phyloP scores from a whole-genome alignment of 108 stramenopile species.

The Nannochloropsis gaditana region DNA sequence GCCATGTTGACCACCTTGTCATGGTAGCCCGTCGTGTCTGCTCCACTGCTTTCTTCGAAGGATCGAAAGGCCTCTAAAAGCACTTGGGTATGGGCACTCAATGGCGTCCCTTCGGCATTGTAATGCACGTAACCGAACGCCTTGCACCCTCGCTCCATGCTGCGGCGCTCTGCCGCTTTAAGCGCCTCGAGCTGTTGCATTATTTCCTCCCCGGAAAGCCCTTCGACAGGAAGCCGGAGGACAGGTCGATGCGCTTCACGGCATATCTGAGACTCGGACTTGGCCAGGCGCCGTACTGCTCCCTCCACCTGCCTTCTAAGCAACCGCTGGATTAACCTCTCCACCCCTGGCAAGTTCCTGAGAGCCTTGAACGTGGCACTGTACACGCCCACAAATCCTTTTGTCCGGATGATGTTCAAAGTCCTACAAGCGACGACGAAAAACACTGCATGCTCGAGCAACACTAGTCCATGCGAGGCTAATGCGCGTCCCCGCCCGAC shows the following conservation, averaged over 20 bases:
- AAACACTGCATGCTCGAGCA: neutral
- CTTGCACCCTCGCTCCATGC: neutral
- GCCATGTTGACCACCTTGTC: neutral
- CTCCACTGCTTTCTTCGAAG: neutral
- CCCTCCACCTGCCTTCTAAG: neutral
- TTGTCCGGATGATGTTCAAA: neutral
- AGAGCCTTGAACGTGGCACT: slow-evolving; percentile 12
- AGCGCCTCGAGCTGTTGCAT: slow-evolving; percentile 4
- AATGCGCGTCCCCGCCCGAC: neutral
- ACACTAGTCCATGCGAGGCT: neutral
- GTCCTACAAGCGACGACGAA: slow-evolving; percentile 16
- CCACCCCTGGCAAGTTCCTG: slow-evolving; percentile 3
- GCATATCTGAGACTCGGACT: neutral
- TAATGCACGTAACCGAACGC: neutral
- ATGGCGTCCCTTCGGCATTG: neutral
- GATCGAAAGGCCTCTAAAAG: neutral
- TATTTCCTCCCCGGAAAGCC: slow-evolving; percentile 2
- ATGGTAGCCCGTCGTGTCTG: neutral
- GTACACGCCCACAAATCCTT: neutral
- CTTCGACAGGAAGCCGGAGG: neutral
- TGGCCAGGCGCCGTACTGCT: slow-evolving; percentile 10
- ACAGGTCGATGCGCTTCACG: slow-evolving; percentile 5
- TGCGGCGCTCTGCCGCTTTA: neutral
- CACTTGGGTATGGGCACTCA: neutral
- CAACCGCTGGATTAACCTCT: neutral